phyloP scores from a whole-genome alignment of 2,329 filamentous ascomycete genomes.

The Talaromyces funiculosus region DNA sequence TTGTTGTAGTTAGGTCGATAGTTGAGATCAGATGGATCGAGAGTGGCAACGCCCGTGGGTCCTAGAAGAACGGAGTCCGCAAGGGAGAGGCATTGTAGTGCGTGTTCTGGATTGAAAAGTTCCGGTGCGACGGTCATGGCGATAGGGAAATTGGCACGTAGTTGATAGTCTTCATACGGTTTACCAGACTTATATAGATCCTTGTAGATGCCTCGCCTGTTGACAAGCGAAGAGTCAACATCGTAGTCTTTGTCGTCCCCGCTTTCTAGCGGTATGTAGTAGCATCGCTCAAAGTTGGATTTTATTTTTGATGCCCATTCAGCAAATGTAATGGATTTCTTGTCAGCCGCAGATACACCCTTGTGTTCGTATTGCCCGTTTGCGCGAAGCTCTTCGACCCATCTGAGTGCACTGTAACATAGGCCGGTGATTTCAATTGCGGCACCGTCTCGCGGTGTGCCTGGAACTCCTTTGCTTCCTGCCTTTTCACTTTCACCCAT shows the following conservation, averaged over 20 bases:
- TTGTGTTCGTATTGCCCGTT: slow-evolving; percentile 66
- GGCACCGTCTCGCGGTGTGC: slow-evolving; percentile 93
- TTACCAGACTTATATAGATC: slow-evolving; percentile 91
- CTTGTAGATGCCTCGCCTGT: slow-evolving; percentile 95
- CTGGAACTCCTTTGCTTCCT: slow-evolving; percentile 85
- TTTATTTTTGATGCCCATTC: slow-evolving; percentile 79
- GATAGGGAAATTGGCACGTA: slow-evolving; percentile 89
- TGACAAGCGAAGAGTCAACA: slow-evolving; percentile 71
- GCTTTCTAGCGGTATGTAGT: slow-evolving; percentile 69
- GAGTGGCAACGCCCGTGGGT: slow-evolving; percentile 89
- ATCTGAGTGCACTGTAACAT: slow-evolving; percentile 79
- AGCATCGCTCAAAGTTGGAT: slow-evolving; percentile 83
- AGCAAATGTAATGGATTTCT: slow-evolving; percentile 60
- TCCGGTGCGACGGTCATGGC: slow-evolving; percentile 91
- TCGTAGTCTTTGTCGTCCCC: slow-evolving; percentile 72
- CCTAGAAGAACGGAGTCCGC: slow-evolving; percentile 76
- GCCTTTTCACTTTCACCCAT: slow-evolving; percentile 97
- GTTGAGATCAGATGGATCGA: slow-evolving; percentile 86
- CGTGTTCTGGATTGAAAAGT: slow-evolving; percentile 74
- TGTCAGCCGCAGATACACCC: slow-evolving; percentile 63
- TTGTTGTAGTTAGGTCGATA: slow-evolving; percentile 95
- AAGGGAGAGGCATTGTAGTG: slow-evolving; percentile 70
- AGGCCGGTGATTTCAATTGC: slow-evolving; percentile 93
- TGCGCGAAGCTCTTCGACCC: slow-evolving; percentile 65
- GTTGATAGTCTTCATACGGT: slow-evolving; percentile 95